These are phyloP conservation scores for Bolboschoenus planiculmis DNA, from an alignment of 176 grass and related monocot genomes.

Conservation along the genomic window DNA sequence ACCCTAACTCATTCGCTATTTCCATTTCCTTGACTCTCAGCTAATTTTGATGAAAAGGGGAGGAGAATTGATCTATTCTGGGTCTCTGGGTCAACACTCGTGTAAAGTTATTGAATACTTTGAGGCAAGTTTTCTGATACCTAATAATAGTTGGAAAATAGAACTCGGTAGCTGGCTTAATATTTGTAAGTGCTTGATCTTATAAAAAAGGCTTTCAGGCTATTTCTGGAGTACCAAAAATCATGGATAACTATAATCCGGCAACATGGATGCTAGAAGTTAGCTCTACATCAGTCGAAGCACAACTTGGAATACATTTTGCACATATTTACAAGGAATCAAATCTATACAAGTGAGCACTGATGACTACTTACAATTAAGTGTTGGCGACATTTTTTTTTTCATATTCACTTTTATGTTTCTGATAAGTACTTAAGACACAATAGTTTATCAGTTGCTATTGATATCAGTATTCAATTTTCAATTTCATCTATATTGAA, in stretches of 20 bases:
- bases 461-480: not conserved
- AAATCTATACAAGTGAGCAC: constrained; percentile 38
- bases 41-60: constrained; percentile 82
- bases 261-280: constrained; percentile 82
- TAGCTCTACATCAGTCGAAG: constrained; percentile 54
- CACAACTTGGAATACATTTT: constrained; percentile 49
- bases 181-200: not conserved
- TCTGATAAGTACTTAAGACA: not conserved
- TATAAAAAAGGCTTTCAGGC: constrained; percentile 25
- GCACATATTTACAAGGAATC: constrained; percentile 57
- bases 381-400: not conserved
- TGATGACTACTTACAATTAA: not conserved
- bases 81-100: constrained; percentile 50
- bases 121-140: constrained; percentile 36
- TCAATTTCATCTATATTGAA: constrained; percentile 19
- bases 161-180: not conserved
- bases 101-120: constrained; percentile 72
- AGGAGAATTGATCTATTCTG: constrained; percentile 74
- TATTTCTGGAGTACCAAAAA: constrained; percentile 47
- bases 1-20: not conserved
- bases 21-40: constrained; percentile 28
- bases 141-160: not conserved
- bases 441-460: not conserved
- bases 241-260: constrained; percentile 71
- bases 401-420: not conserved